Percentiles rank a stretch among this genome's conserved stretches.
phyloP scores from a whole-genome alignment of 108 stramenopile species.

The Pseudonitzschia multiseries region DNA sequence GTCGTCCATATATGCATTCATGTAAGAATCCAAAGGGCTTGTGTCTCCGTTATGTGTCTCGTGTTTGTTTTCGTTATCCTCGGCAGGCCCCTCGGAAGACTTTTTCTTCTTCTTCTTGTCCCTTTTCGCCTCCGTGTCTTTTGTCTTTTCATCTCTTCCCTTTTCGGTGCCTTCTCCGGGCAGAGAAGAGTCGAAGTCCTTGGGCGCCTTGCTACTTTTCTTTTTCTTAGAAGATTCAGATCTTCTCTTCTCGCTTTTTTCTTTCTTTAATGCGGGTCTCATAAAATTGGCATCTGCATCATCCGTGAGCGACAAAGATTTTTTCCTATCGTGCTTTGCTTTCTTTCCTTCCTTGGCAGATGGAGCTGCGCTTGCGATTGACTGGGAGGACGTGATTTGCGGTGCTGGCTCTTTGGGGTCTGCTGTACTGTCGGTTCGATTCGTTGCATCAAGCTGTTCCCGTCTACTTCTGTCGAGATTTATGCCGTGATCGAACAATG shows the following conservation, averaged over 20 bases:
- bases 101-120: conserved; percentile 1
- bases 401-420: background rate
- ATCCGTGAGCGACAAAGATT: background rate
- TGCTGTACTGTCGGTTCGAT: background rate
- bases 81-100: no score
- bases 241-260: background rate
- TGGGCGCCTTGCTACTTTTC: no score
- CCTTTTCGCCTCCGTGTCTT: background rate
- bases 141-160: background rate
- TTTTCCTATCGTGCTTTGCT: background rate
- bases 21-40: no score
- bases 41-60: no score
- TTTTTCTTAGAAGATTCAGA: background rate
- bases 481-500: no score
- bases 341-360: background rate
- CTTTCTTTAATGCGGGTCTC: no score
- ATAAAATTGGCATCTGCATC: no score
- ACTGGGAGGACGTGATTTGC: background rate
- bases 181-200: no score
- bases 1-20: no score
- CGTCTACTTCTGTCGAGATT: background rate
- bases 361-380: background rate
- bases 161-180: no score
- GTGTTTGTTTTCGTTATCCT: no score
- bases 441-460: background rate